Percentiles rank a stretch among this genome's conserved stretches.
Conservation (phyloP, 2,329 filamentous ascomycete species). For the Sporothrix dimorphospora region DNA sequence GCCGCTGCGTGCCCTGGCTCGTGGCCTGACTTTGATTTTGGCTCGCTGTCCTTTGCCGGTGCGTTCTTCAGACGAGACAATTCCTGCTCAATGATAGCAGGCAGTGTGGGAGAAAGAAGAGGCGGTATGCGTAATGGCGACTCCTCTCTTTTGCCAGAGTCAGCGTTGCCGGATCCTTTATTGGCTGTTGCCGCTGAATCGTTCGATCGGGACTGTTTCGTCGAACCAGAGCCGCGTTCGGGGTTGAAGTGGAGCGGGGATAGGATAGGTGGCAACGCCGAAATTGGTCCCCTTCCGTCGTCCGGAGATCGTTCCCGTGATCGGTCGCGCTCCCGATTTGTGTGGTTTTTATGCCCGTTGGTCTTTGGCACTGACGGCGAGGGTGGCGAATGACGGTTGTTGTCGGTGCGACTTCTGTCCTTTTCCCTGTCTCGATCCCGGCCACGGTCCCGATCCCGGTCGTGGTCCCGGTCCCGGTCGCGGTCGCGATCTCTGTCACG, state of each 20-base stretch:
- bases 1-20: slow-evolving; percentile 42
- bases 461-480: background rate
- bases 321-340: slow-evolving; percentile 21
- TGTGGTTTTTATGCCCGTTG: slow-evolving; percentile 20
- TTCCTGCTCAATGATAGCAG: slow-evolving; percentile 54
- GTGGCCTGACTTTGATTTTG: slow-evolving; percentile 35
- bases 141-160: slow-evolving; percentile 45
- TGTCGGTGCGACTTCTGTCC: slow-evolving; percentile 16
- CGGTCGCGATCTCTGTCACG: slow-evolving; percentile 9
- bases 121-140: slow-evolving; percentile 49
- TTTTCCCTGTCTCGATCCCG: slow-evolving; percentile 20
- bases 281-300: slow-evolving; percentile 44
- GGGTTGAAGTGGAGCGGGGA: slow-evolving; percentile 53
- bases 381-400: slow-evolving; percentile 16
- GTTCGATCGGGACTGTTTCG: background rate
- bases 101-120: slow-evolving; percentile 60
- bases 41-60: slow-evolving; percentile 34
- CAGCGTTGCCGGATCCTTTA: slow-evolving; percentile 10
- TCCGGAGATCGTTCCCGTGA: slow-evolving; percentile 43
- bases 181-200: too few relatives aligned
- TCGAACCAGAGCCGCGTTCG: slow-evolving; percentile 32
- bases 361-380: slow-evolving; percentile 15
- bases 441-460: slow-evolving; percentile 5
- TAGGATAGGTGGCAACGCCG: slow-evolving; percentile 54
- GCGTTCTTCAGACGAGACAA: slow-evolving; percentile 45